A percentile compares a stretch with the other conserved stretches of the same genome.
Conservation (phyloP, 2,329 filamentous ascomycete species). For the Ramularia collo-cygni region DNA sequence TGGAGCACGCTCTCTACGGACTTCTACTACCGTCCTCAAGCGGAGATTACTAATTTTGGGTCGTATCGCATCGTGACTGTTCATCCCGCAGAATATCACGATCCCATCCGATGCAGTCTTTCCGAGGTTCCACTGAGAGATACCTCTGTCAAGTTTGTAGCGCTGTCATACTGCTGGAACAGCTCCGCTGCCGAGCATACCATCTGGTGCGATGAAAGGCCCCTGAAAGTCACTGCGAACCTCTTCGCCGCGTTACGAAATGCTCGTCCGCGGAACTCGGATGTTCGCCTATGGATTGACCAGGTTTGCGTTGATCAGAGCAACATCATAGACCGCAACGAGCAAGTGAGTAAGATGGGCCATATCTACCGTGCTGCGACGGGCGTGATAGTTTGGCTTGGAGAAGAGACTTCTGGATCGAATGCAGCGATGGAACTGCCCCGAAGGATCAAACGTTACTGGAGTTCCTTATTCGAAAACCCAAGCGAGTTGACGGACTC, state of each 20-base stretch:
- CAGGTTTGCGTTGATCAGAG: conserved; percentile 18
- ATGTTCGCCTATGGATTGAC: conserved; percentile 14
- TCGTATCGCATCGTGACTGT: conserved; percentile 13
- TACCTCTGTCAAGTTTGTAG: conserved; percentile 10
- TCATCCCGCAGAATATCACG: conserved; percentile 10
- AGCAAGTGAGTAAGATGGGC: conserved; percentile 16
- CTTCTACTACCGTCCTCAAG: conserved; percentile 15
- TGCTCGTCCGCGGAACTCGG: conserved; percentile 11
- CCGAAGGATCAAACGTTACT: conserved; percentile 11
- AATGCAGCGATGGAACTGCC: conserved; percentile 14
- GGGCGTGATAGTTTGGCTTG: conserved; percentile 17
- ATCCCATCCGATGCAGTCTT: conserved; percentile 13
- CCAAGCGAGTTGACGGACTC: conserved; percentile 10
- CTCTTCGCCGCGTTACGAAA: conserved; percentile 14
- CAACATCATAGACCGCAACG: conserved; percentile 14
- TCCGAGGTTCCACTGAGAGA: conserved; percentile 12
- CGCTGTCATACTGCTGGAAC: conserved; percentile 17
- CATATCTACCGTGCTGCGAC: conserved; percentile 12
- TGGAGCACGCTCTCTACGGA: conserved; percentile 12
- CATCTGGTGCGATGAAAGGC: conserved; percentile 13
- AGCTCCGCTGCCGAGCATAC: conserved; percentile 5
- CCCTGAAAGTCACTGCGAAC: conserved; percentile 12
- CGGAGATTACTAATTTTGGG: conserved; percentile 10
- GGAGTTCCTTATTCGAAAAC: conserved; percentile 11
- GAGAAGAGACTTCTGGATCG: conserved; percentile 10